A percentile compares a stretch with the other conserved stretches of the same genome.
Conservation (phyloP, 2,329 filamentous ascomycete species). For the Colletotrichum sp. region DNA sequence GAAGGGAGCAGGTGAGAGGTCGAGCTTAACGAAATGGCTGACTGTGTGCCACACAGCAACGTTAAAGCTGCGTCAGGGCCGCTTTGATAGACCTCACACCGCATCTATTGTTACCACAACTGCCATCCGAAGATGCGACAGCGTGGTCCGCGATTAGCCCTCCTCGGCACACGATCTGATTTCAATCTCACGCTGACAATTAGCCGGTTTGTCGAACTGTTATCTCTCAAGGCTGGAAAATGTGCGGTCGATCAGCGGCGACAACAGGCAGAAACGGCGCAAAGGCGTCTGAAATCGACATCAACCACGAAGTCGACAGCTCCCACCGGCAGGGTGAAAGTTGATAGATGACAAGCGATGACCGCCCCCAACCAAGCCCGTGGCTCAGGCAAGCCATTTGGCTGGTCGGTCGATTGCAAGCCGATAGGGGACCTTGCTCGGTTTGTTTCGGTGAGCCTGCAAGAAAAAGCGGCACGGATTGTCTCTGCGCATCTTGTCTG, state of each 20-base stretch:
- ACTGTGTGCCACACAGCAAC: background rate
- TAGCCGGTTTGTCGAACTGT: background rate
- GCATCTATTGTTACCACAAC: background rate
- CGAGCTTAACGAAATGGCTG: background rate
- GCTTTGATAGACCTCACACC: background rate
- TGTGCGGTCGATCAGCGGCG: background rate
- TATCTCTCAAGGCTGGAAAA: background rate
- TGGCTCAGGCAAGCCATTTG: constrained; percentile 8
- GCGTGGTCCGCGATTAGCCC: background rate
- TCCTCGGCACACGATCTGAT: background rate
- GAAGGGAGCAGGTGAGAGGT: background rate
- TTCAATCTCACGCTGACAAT: background rate
- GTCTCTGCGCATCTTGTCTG: background rate
- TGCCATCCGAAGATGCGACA: background rate
- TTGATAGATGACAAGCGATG: constrained; percentile 8
- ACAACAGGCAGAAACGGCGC: background rate
- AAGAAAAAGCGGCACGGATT: background rate
- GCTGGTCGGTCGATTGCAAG: background rate
- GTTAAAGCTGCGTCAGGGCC: background rate
- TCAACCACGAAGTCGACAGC: background rate
- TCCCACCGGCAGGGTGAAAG: background rate
- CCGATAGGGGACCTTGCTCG: constrained; percentile 4
- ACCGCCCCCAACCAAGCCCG: background rate
- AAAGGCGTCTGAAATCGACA: background rate
- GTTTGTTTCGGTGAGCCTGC: constrained; percentile 14